phyloP scores from a whole-genome alignment of 2,329 filamentous ascomycete genomes.

The Hyphodiscus sp. region DNA sequence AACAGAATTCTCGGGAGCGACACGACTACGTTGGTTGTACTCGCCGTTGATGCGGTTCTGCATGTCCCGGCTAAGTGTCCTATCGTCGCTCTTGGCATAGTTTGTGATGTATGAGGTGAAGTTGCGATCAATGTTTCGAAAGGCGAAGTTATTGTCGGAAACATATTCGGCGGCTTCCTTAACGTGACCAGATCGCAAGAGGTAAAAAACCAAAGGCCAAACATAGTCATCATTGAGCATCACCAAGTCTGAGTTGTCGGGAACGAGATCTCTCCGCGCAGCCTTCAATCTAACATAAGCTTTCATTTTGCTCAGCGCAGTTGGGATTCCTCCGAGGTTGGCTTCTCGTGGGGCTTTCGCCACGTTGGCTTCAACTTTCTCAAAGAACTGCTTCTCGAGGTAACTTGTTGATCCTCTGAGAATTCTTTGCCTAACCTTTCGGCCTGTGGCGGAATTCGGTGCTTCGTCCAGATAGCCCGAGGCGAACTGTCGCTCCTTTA shows the following conservation, averaged over 20 bases:
- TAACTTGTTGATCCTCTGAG: slow-evolving; percentile 72
- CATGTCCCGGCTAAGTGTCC: slow-evolving; percentile 69
- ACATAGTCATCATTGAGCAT: slow-evolving; percentile 75
- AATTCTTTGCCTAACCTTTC: slow-evolving; percentile 70
- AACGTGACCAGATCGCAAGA: slow-evolving; percentile 78
- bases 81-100: slow-evolving; percentile 71
- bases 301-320: slow-evolving; percentile 82
- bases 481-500: slow-evolving; percentile 71
- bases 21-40: slow-evolving; percentile 77
- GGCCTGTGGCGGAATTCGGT: slow-evolving; percentile 54
- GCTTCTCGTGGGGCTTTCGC: slow-evolving; percentile 82
- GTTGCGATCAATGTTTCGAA: slow-evolving; percentile 84
- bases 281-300: slow-evolving; percentile 82
- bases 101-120: slow-evolving; percentile 83
- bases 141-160: slow-evolving; percentile 68
- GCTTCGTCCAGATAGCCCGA: slow-evolving; percentile 71
- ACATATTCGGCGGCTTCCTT: slow-evolving; percentile 84
- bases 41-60: slow-evolving; percentile 86
- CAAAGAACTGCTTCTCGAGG: slow-evolving; percentile 75
- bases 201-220: slow-evolving; percentile 91
- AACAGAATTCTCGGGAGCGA: slow-evolving; percentile 78
- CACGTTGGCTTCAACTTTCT: slow-evolving; percentile 70
- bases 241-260: slow-evolving; percentile 75
- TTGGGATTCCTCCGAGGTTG: slow-evolving; percentile 81
- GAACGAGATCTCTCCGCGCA: slow-evolving; percentile 74